Conservation (phyloP, 805 yeast genomes). For the Tetrapisispora taiwanensis region DNA sequence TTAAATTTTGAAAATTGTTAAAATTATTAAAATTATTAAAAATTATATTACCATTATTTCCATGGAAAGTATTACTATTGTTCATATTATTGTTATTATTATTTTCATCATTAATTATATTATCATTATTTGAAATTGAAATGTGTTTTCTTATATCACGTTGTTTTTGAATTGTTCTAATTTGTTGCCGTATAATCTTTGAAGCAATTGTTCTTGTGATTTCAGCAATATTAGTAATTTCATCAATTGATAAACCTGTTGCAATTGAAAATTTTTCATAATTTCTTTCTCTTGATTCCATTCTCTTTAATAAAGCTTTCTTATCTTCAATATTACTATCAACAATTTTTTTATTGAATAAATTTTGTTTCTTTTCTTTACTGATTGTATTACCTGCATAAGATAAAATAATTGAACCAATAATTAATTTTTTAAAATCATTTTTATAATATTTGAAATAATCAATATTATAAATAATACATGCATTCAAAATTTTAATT, state of each 20-base stretch:
- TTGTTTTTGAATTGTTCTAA: constrained; percentile 1
- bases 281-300: constrained; percentile 10
- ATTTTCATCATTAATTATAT: background rate
- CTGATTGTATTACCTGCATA: constrained; percentile 9
- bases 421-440: constrained; percentile 15
- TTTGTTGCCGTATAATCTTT: constrained; percentile 12
- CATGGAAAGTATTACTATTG: background rate
- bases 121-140: background rate
- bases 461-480: constrained; percentile 10
- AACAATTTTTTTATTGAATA: background rate
- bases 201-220: constrained; percentile 19
- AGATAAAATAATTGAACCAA: constrained; percentile 16
- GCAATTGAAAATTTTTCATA: constrained; percentile 11
- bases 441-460: constrained; percentile 15
- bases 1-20: too few relatives aligned
- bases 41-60: background rate
- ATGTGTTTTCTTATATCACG: background rate
- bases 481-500: constrained; percentile 16
- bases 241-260: constrained; percentile 17
- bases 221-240: constrained; percentile 18
- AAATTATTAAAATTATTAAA: too few relatives aligned
- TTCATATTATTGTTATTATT: background rate
- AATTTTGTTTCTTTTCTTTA: background rate
- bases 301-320: constrained; percentile 4
- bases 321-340: background rate